phyloP scores from a whole-genome alignment of 2,329 filamentous ascomycete genomes.

The Arthrinium phaeospermum region DNA sequence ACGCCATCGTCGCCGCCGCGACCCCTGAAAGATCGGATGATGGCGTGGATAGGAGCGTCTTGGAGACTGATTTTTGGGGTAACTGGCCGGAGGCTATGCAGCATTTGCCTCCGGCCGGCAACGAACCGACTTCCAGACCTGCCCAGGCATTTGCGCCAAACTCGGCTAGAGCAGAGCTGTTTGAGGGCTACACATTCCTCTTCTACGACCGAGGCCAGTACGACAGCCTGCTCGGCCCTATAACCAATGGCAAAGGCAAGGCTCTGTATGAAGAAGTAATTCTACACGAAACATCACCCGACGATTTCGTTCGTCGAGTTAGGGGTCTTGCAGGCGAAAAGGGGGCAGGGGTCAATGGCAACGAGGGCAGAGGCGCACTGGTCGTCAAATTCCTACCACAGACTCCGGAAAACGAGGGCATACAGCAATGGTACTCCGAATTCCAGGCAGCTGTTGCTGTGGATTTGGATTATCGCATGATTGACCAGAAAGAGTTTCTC shows the following conservation, averaged over 20 bases:
- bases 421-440: conserved; percentile 69
- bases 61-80: conserved; percentile 81
- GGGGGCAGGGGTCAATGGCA: conserved; percentile 66
- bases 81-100: conserved; percentile 78
- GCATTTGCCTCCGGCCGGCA: conserved; percentile 75
- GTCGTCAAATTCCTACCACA: conserved; percentile 74
- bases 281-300: conserved; percentile 67
- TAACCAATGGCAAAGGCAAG: conserved; percentile 84
- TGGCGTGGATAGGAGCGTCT: conserved; percentile 53
- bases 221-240: conserved; percentile 73
- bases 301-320: conserved; percentile 81
- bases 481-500: conserved; percentile 90
- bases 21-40: conserved; percentile 53
- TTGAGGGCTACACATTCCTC: conserved; percentile 86
- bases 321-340: conserved; percentile 78
- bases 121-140: conserved; percentile 74
- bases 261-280: conserved; percentile 70
- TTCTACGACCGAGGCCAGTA: conserved; percentile 81
- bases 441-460: conserved; percentile 74
- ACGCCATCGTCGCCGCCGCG: conserved; percentile 70
- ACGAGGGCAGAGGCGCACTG: conserved; percentile 73
- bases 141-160: conserved; percentile 77
- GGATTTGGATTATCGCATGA: conserved; percentile 77
- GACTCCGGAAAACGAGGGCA: conserved; percentile 60
- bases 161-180: conserved; percentile 68